Evolutionary conservation across 257 asterid genomes (phyloP).

Genomic region (Solanum ossicruentum): DNA sequence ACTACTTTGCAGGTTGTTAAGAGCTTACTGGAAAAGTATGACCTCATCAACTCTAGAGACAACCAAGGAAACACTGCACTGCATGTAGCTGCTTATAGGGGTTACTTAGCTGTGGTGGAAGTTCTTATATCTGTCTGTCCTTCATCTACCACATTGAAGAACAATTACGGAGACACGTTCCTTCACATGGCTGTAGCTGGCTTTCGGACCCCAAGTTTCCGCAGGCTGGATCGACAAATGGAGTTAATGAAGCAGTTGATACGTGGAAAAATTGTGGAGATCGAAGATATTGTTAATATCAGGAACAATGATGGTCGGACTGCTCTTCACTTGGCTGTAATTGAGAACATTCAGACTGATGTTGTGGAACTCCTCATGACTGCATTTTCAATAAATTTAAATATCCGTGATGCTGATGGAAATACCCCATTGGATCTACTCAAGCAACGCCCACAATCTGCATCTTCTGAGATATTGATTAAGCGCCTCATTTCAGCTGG

Average conservation of each 20-base stretch:
- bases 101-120: conserved; percentile 40
- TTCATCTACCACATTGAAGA: conserved; percentile 18
- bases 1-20: conserved; percentile 47
- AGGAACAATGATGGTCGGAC: conserved; percentile 68
- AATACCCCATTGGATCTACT: conserved; percentile 70
- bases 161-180: conserved; percentile 61
- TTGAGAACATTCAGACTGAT: conserved; percentile 43
- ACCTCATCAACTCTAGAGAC: conserved; percentile 34
- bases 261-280: conserved; percentile 12
- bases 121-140: conserved; percentile 38
- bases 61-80: conserved; percentile 66
- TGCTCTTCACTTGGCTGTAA: conserved; percentile 73
- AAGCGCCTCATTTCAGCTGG: conserved; percentile 65
- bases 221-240: conserved; percentile 50
- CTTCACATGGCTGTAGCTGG: conserved; percentile 88
- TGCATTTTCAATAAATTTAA: conserved; percentile 32
- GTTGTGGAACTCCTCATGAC: conserved; percentile 76
- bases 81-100: conserved; percentile 67
- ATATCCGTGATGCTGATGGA: conserved; percentile 51
- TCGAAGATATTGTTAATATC: conserved; percentile 41
- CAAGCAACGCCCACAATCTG: conserved; percentile 43
- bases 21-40: conserved; percentile 32
- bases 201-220: conserved; percentile 60
- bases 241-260: conserved; percentile 44
- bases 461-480: conserved; percentile 62